Evolutionary conservation across 768 basidiomycete genomes (phyloP).

Genomic region (Boletus subparvulus): DNA sequence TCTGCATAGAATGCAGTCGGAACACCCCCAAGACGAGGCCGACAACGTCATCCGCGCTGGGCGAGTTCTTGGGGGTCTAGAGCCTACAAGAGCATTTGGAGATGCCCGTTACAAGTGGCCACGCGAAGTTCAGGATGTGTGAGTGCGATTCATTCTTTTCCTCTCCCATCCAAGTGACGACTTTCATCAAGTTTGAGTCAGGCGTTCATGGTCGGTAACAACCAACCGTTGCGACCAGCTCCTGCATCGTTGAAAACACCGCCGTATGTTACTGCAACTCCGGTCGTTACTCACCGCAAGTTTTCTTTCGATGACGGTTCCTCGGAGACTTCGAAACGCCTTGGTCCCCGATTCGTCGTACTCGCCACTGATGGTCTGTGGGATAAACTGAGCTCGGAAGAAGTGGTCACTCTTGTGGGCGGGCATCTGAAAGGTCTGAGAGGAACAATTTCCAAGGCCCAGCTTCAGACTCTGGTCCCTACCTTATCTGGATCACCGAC

Average conservation of each 20-base stretch:
- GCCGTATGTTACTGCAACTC: conserved; percentile 86
- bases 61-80: conserved; percentile 83
- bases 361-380: conserved; percentile 88
- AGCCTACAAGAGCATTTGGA: conserved; percentile 85
- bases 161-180: neutral
- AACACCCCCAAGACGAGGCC: conserved; percentile 79
- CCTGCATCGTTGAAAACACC: conserved; percentile 76
- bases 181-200: conserved; percentile 48
- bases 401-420: conserved; percentile 84
- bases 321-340: conserved; percentile 18
- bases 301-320: conserved; percentile 47
- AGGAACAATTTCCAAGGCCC: conserved; percentile 59
- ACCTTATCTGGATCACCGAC: conserved; percentile 51
- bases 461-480: conserved; percentile 54
- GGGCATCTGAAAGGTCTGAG: conserved; percentile 74
- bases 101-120: conserved; percentile 92
- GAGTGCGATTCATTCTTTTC: conserved; percentile 25
- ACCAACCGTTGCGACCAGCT: conserved; percentile 54
- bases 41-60: conserved; percentile 73
- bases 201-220: conserved; percentile 66
- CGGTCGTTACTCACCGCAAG: conserved; percentile 78
- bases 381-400: conserved; percentile 75
- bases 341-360: conserved; percentile 67
- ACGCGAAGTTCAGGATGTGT: conserved; percentile 69
- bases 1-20: conserved; percentile 62